Evolutionary conservation across 495 filamentous ascomycete species (phyloP), one percentile per base, ranked within the genome.

Genomic region (Talaromyces liani): DNA sequence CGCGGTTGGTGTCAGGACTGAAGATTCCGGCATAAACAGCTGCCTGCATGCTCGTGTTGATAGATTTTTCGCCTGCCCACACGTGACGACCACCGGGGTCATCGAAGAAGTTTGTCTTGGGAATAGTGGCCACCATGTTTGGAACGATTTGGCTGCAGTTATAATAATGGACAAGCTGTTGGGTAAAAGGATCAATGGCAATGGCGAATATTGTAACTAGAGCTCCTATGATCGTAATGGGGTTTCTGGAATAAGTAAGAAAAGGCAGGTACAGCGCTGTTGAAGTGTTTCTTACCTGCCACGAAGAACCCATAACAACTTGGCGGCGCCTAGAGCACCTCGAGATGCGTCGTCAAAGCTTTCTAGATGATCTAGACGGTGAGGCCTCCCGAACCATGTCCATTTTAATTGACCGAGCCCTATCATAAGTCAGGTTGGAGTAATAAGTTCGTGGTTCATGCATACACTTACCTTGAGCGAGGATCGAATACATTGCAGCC

Each of bases 171-270:
- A 82, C 74, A 39, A 78, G 71, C 58, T 76, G 75, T 60, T 83
- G 80, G 7, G 77, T 75, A 54, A 82, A 75, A 9, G 81, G 76
- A 31, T 75, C 75, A 53, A 75, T 73, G 0, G 72, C 73, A 9
- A 80, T 69, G 9, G 72, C 68, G 0, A 78, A 45, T 16, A 45
- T 45, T 45, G 39, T 45, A 18, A 45, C 39, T 18, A 45, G n/a
- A 18, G 39, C 39, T 45, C 39, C 39, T 45, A 45, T 45, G n/a
- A 18, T n/a, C 14, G 39, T 10, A 18, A 45, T 10, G 39, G 9
- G 39, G n/a, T 45, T 45, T 45, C 39, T 45, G 39, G n/a, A 18
- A 45, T 12, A 45, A 16, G 16, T 45, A 45, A 45, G 39, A 45
- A 14, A n/a, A 18, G 39, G 39, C 39, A 45, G 39, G 18, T 6